Conservation (phyloP, 31 red algal genomes). For the Bonnemaisonia californica region DNA sequence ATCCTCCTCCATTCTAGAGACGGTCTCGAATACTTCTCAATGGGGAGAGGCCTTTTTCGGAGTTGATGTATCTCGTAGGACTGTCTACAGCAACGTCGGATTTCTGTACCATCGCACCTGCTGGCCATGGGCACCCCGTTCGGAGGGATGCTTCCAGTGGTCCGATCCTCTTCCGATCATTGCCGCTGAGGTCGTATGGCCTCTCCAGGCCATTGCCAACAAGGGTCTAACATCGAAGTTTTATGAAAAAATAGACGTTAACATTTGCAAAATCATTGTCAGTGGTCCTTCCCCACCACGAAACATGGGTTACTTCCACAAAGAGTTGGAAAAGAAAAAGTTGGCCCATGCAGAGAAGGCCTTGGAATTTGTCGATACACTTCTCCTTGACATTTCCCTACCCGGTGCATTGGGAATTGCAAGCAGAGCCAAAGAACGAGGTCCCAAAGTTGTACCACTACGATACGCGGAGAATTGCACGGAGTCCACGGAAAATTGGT, state of each 20-base stretch:
- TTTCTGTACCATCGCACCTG: slow-evolving; percentile 71
- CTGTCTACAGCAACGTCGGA: slow-evolving; percentile 29
- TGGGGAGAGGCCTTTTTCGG: slow-evolving; percentile 83
- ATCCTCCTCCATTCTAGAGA: slow-evolving; percentile 78
- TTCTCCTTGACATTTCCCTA: slow-evolving; percentile 50
- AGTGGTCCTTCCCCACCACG: slow-evolving; percentile 52
- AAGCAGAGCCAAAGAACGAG: background rate
- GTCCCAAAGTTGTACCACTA: slow-evolving; percentile 1
- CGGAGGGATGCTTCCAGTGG: slow-evolving; percentile 59
- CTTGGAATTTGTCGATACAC: slow-evolving; percentile 35
- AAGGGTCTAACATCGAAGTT: slow-evolving; percentile 12
- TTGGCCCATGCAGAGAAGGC: slow-evolving; percentile 10
- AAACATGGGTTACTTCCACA: slow-evolving; percentile 28
- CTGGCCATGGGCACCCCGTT: slow-evolving; percentile 70
- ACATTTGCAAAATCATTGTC: slow-evolving; percentile 81
- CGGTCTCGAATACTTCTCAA: slow-evolving; percentile 58
- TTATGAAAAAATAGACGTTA: slow-evolving; percentile 71
- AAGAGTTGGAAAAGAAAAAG: slow-evolving; percentile 11
- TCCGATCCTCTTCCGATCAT: slow-evolving; percentile 71
- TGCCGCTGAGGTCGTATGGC: slow-evolving; percentile 76
- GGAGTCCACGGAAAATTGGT: background rate
- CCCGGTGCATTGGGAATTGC: background rate
- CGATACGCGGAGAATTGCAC: background rate
- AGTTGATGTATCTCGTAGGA: slow-evolving; percentile 42
- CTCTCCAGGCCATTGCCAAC: slow-evolving; percentile 53